Evolutionary conservation across 2,329 filamentous ascomycete genomes (phyloP), one percentile per base, ranked within the genome.

Genomic region (Colletotrichum liriopes): DNA sequence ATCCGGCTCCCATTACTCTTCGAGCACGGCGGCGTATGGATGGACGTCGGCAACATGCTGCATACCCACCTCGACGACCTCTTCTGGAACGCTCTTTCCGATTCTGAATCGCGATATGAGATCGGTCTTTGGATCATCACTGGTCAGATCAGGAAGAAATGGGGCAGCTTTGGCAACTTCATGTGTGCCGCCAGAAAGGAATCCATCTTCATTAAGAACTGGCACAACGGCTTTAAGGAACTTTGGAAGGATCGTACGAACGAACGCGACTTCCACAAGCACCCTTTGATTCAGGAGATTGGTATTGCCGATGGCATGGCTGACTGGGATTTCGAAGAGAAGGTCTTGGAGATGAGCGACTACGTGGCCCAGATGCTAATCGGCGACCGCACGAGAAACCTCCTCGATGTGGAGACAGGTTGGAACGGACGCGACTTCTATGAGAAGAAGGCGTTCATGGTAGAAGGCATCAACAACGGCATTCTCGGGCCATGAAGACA

Each of bases 21-120:
- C 60, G 68, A 78, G 45, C 74, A 81, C 43, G 81, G 81, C 26
- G 82, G 82, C 11, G 79, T 82, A 14, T 83, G 79, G 77, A 81
- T 84, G 78, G 82, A 84, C 18, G 80, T 81, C 20, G 81, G 82
- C 0, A 82, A 78, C 45, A 78, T 82, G 74, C 76, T 82, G 16
- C 78, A 23, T 76, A 80, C 71, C 12, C 71, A 73, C 45, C 76
- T 83, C 12, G 81, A 82, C 64, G 60, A 71, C 7, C 74, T 82
- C 7, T 82, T 80, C 68, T 82, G 81, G 81, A 64, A 79, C 23
- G 72, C 75, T 11, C 75, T 83, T 16, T 74, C 75, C 8, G 78
- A 47, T 8, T 55, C 73, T 4, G 45, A 12, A 23, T 49, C 45
- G 9, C 12, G 2, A 8, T 49, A 49, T 11, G 45, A 49, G 23